These are phyloP conservation scores for Penicillium occitanis DNA, from an alignment of 2,329 filamentous ascomycete species.

Conservation along the genomic window DNA sequence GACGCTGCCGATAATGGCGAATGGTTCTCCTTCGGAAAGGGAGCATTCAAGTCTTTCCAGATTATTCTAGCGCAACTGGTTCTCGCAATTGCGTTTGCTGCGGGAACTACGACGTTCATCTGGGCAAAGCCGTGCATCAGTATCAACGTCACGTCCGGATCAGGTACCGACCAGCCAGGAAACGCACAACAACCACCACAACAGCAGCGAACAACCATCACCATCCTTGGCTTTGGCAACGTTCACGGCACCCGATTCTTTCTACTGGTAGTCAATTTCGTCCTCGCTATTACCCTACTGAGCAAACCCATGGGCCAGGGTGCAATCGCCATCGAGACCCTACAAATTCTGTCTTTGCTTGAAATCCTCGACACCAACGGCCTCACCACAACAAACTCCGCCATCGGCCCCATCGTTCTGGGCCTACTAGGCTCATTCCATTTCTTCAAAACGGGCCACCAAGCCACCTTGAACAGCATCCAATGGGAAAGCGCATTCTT, in stretches of 20 bases:
- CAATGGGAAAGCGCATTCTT: constrained; percentile 98
- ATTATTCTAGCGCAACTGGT: constrained; percentile 77
- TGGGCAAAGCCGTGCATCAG: constrained; percentile 84
- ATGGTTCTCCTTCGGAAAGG: constrained; percentile 68
- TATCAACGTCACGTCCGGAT: constrained; percentile 58
- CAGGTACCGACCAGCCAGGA: constrained; percentile 34
- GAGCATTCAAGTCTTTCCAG: constrained; percentile 69
- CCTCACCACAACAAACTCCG: constrained; percentile 58
- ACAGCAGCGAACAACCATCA: constrained; percentile 55
- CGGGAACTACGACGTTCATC: constrained; percentile 78
- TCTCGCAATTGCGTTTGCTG: constrained; percentile 76
- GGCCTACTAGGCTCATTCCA: constrained; percentile 89
- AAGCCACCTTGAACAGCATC: constrained; percentile 80
- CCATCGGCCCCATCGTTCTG: constrained; percentile 80
- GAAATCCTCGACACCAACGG: constrained; percentile 64
- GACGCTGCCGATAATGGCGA: constrained; percentile 81
- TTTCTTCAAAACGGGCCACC: constrained; percentile 97
- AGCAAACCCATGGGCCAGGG: constrained; percentile 94
- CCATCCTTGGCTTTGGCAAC: constrained; percentile 88
- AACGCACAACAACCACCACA: constrained; percentile 26
- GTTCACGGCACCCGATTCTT: constrained; percentile 90
- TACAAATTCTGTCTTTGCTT: constrained; percentile 79
- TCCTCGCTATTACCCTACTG: constrained; percentile 73
- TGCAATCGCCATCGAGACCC: constrained; percentile 75
- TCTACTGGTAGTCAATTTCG: constrained; percentile 75